Conservation (phyloP, 2,329 filamentous ascomycete genomes). For the Didymella segeticola region DNA sequence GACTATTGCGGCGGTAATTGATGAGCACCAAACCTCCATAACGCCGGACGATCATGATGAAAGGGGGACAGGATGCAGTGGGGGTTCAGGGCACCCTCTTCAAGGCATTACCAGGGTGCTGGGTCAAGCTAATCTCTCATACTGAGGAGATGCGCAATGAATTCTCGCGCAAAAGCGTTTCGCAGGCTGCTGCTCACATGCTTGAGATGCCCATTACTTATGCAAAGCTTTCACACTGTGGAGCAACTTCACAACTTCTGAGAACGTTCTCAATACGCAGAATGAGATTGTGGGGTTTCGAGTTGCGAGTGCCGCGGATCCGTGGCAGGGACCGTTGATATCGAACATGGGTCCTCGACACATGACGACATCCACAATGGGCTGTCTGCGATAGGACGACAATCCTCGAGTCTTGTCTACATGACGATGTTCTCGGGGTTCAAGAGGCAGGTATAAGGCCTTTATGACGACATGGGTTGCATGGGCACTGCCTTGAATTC, state of each 20-base stretch:
- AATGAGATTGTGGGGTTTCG: conserved; percentile 5
- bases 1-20: conserved; percentile 31
- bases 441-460: not conserved
- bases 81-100: not conserved
- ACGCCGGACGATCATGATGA: conserved; percentile 8
- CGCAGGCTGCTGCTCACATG: not conserved
- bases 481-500: conserved; percentile 7
- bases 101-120: not conserved
- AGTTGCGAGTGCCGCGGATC: conserved; percentile 7
- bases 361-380: conserved; percentile 15
- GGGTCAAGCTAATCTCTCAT: conserved; percentile 1
- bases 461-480: conserved; percentile 12
- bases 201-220: not conserved
- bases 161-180: not conserved
- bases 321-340: conserved; percentile 6
- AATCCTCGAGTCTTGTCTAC: not conserved
- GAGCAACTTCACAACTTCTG: not conserved
- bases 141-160: not conserved
- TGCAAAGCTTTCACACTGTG: not conserved
- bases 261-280: not conserved
- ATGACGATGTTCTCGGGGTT: conserved; percentile 2
- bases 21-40: conserved; percentile 25
- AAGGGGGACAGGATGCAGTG: conserved; percentile 3
- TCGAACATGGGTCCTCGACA: conserved; percentile 5
- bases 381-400: not conserved